Conservation (phyloP, 2,329 filamentous ascomycete genomes). For the Xylaria sp. region DNA sequence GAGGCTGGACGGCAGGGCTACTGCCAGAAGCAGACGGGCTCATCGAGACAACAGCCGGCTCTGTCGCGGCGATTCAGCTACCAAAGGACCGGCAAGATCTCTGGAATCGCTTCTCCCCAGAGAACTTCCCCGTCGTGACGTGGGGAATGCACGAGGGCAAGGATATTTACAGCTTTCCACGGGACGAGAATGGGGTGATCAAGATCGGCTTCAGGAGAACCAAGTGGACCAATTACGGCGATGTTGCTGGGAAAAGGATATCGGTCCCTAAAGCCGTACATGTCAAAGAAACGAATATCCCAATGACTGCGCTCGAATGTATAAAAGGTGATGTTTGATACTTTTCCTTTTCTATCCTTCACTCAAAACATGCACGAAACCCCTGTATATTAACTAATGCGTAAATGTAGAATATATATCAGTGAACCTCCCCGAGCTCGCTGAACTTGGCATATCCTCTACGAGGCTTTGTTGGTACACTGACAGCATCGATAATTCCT, state of each 20-base stretch:
- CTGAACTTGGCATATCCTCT: conserved; percentile 43
- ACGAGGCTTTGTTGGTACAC: conserved; percentile 51
- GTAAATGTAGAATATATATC: conserved; percentile 32
- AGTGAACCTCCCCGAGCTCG: conserved; percentile 50
- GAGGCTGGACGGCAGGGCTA: conserved; percentile 33
- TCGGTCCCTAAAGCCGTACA: conserved; percentile 35
- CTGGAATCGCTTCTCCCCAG: conserved; percentile 47
- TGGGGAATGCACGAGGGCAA: conserved; percentile 47
- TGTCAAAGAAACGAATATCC: conserved; percentile 30
- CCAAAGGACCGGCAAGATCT: conserved; percentile 44
- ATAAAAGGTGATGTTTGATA: conserved; percentile 32
- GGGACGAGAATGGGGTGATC: conserved; percentile 49
- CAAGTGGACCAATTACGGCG: conserved; percentile 45
- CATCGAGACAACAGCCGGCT: conserved; percentile 35
- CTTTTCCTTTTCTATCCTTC: neutral
- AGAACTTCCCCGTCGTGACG: conserved; percentile 53
- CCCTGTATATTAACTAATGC: neutral
- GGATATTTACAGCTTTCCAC: conserved; percentile 55
- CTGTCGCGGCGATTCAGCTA: conserved; percentile 44
- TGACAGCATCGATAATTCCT: conserved; percentile 41
- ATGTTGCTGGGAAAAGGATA: conserved; percentile 30
- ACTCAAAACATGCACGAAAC: neutral
- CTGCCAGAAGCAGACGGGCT: conserved; percentile 30
- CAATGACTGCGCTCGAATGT: conserved; percentile 31
- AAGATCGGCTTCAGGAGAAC: conserved; percentile 58